A percentile compares a stretch with the other conserved stretches of the same genome.
These are phyloP conservation scores for Carpinus viminea DNA, from an alignment of 306 rosid species.

Conservation along the genomic window DNA sequence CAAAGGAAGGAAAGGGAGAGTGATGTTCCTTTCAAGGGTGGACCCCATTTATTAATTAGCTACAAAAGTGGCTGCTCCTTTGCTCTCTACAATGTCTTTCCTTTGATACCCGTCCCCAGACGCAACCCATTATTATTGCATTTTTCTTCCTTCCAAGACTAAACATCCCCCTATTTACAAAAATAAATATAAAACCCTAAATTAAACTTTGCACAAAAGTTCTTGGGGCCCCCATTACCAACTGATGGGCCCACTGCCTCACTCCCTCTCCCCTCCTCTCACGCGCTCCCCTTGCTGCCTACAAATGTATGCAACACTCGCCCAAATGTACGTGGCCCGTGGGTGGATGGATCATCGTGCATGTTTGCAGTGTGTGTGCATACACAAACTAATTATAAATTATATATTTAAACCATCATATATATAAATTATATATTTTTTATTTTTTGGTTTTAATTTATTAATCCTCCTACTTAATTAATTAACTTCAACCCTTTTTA, in stretches of 20 bases:
- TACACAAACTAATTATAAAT: too few relatives aligned
- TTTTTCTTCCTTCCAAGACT: neutral
- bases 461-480: too few relatives aligned
- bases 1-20: neutral
- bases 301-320: neutral
- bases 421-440: too few relatives aligned
- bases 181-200: too few relatives aligned
- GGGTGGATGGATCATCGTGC: too few relatives aligned
- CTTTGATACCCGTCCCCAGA: slow-evolving; percentile 18
- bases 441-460: too few relatives aligned
- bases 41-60: slow-evolving; percentile 24
- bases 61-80: slow-evolving; percentile 23
- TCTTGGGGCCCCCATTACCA: slow-evolving; percentile 18
- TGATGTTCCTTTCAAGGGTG: slow-evolving; percentile 26
- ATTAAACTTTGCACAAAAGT: too few relatives aligned
- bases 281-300: neutral
- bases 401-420: too few relatives aligned
- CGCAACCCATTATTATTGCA: slow-evolving; percentile 30
- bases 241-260: slow-evolving; percentile 16
- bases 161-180: neutral
- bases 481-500: too few relatives aligned
- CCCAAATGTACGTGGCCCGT: too few relatives aligned
- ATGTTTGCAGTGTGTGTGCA: too few relatives aligned
- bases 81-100: slow-evolving; percentile 12
- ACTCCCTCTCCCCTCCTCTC: neutral